phyloP scores from a whole-genome alignment of 2,329 filamentous ascomycete genomes.

The Arthrobotrys entomopaga region DNA sequence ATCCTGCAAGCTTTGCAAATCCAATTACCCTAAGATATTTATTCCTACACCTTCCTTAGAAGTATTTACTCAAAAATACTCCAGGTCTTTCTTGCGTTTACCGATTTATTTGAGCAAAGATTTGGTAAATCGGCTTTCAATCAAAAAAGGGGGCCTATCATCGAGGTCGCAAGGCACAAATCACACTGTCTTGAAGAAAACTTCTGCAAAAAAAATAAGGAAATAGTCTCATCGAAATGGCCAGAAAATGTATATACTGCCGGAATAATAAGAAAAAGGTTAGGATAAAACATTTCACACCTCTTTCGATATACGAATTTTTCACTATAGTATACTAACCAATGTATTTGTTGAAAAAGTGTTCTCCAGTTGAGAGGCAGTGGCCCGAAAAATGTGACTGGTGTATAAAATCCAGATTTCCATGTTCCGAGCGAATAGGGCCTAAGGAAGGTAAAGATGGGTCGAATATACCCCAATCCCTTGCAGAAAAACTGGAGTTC shows the following conservation, averaged over 20 bases:
- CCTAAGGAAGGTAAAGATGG: neutral
- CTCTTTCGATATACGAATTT: neutral
- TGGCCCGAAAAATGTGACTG: conserved; percentile 24
- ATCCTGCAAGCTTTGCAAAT: no score
- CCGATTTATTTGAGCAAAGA: no score
- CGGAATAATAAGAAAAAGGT: conserved; percentile 36
- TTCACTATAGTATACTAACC: neutral
- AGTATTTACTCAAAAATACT: no score
- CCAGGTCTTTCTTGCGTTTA: no score
- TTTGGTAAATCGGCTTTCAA: no score
- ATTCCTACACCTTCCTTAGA: no score
- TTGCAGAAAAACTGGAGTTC: neutral
- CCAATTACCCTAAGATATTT: no score
- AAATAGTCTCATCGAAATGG: neutral
- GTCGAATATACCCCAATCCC: neutral
- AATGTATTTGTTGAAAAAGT: neutral
- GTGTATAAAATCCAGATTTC: conserved; percentile 14
- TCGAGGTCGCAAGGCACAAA: no score
- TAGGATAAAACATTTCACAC: neutral
- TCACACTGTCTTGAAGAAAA: neutral
- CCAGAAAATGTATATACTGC: conserved; percentile 23
- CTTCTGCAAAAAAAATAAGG: neutral
- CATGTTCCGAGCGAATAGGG: conserved; percentile 12
- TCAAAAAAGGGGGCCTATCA: no score
- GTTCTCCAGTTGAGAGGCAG: neutral